A percentile compares a stretch with the other conserved stretches of the same genome.
phyloP scores from a whole-genome alignment of 1,284 basidiomycete species.

The Fomes fomentarius region DNA sequence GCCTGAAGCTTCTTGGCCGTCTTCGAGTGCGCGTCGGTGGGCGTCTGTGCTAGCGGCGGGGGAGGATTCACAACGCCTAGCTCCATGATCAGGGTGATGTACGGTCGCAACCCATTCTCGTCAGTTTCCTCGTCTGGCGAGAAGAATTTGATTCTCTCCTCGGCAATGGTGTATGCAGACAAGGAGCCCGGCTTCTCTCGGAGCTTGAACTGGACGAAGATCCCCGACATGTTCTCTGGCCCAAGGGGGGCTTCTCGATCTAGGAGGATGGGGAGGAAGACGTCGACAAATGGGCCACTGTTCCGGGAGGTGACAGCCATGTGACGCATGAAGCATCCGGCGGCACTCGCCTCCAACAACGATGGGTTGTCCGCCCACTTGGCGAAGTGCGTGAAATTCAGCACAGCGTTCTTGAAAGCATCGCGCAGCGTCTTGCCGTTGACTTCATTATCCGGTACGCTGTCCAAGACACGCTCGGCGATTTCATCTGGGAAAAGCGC shows the following conservation, averaged over 20 bases:
- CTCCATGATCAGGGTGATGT: constrained; percentile 14
- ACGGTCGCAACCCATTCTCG: not conserved
- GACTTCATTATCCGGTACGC: constrained; percentile 11
- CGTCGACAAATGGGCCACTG: not conserved
- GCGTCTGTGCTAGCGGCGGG: not conserved
- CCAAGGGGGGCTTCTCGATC: not conserved
- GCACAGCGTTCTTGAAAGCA: constrained; percentile 21
- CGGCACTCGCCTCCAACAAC: constrained; percentile 6
- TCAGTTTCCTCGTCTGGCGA: not conserved
- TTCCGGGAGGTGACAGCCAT: constrained; percentile 5
- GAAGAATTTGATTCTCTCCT: not conserved
- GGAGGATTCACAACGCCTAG: constrained; percentile 1
- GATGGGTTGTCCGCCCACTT: constrained; percentile 17
- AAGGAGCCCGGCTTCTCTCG: not conserved
- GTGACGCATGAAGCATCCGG: not conserved
- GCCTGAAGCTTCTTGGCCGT: not conserved
- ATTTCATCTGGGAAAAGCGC: not conserved
- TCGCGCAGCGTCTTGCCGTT: constrained; percentile 4
- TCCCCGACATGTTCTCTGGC: not conserved
- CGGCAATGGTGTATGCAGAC: constrained; percentile 2
- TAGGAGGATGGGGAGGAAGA: constrained; percentile 8
- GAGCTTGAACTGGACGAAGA: constrained; percentile 15
- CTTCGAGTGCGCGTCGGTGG: not conserved
- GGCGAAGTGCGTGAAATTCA: constrained; percentile 28
- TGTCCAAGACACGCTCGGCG: constrained; percentile 2